phyloP scores from a whole-genome alignment of 257 asterid genomes.

The Solanum bulbocastanum region DNA sequence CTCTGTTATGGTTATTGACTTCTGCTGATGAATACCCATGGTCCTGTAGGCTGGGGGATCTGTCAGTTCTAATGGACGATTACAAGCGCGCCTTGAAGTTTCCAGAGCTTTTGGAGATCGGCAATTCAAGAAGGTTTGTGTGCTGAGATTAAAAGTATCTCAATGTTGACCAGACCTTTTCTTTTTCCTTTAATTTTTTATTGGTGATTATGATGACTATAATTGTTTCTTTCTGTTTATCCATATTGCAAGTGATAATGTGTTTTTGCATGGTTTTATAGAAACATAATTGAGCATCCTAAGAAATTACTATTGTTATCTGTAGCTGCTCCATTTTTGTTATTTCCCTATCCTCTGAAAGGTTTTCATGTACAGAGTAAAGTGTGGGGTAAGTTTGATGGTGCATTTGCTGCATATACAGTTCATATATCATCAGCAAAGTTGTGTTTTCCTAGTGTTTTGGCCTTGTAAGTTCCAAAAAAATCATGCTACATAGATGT shows the following conservation, averaged over 20 bases:
- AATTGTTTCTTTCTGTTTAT: background rate
- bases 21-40: constrained; percentile 4
- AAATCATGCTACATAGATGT: background rate
- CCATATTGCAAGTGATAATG: background rate
- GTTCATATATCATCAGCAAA: background rate
- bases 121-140: constrained; percentile 76
- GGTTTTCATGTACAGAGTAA: background rate
- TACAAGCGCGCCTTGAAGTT: constrained; percentile 93
- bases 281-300: background rate
- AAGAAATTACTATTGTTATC: background rate
- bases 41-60: constrained; percentile 78
- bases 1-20: background rate
- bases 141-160: background rate
- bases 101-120: constrained; percentile 95
- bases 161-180: background rate
- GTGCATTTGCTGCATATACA: background rate
- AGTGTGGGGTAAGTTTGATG: background rate
- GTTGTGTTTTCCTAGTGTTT: background rate
- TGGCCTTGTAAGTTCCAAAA: background rate
- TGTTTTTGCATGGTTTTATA: background rate
- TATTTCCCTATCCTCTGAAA: background rate
- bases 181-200: background rate
- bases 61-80: constrained; percentile 72
- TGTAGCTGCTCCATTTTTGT: background rate
- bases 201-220: background rate